Base-by-base conservation (phyloP, 164 flowering plant species). In the Dillenia turbinata region DNA sequence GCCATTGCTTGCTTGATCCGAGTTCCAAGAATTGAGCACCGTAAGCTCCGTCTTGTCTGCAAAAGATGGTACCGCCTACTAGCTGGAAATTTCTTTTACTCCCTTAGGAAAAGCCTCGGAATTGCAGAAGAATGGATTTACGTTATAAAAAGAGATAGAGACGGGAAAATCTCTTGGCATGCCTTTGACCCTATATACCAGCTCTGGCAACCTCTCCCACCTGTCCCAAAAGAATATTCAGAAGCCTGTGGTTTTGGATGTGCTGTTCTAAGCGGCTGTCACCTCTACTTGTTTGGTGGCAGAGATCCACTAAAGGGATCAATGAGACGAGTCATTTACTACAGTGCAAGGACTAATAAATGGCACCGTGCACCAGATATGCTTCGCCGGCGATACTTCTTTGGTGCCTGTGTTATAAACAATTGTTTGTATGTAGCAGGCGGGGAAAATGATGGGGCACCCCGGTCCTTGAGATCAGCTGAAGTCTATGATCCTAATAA, bases 321-420 rank as follows among this genome's bases (percentile, higher is more conserved):
- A 53, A 85, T 90, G 92, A 78, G 97, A 71, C 75, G 89, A 59
- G 94, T 86, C 40, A 73, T 88, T 10, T 90, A 71, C 68, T 90
- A 86, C 55, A 90, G 79, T 68, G 90, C 95, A 2, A 69, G 97
- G 56, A 90, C 92, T 26, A 90, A 88, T 58, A 88, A 82, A 65
- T 90, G 97, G 97, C 95, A 83, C 69, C 90, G 95, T n/a, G 97
- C 92, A 10, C 97, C 95, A 2, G 97, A 85, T 66, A 86, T 90
- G 97, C 82, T 85, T 16, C 83, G 90, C 9, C 64, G 94, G 45
- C 70, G 92, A 22, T 87, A 84, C 72, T 85, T 86, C 66, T 88
- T 83, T 63, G 92, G 94, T 12, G 81, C 92, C 1, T 86, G 97
- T 70, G 92, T 90, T 51, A 90, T 90, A 56, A 88, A 90, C 78